Evolutionary conservation across 768 basidiomycete genomes (phyloP), one percentile per base, ranked within the genome.

Genomic region (Pleurotus eryngii): DNA sequence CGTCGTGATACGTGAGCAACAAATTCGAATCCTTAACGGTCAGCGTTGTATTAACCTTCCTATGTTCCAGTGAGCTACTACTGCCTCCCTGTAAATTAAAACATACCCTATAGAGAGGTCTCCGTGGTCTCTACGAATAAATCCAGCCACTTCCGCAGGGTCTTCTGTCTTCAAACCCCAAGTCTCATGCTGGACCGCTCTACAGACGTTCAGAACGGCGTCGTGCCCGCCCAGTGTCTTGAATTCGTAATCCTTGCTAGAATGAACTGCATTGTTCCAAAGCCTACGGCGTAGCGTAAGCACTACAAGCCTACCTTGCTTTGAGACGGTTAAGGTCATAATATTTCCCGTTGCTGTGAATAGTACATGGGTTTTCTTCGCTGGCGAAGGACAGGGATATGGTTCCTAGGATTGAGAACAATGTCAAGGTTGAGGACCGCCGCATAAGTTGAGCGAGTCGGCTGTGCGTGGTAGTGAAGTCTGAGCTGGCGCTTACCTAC

Each of bases 41-140:
- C 49, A 94, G 72, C 0, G 86, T 89, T 12, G 84, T 85, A 63
- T 92, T 93, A 17, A 80, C 70, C 54, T 77, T 72, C 37, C 87
- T 87, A 58, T 47, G 35, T 24, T 22, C n/a, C 24, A 27, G 37
- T 49, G 24, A 55, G 30, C 11, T 3, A 35, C 30, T 1, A 11
- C 30, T 11, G 0, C 8, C 2, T 35, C 30, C 2, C 30, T 11
- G 30, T 8, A 1, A 35, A 35, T 35, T 9, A 17, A 27, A 54
- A 55, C 78, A 58, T 61, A 88, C 90, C 90, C 90, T 37, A 92
- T 78, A 5, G 83, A 82, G 69, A 91, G 85, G 68, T 90, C 85
- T 0, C 86, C 81, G 57, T 81, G 87, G 47, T 71, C 81, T 49
- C 76, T 77, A 40, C 82, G 79, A 39, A 86, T 77, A 59, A 89